Evolutionary conservation across 352 stramenopile species (phyloP).

Genomic region (Phytophthora sojae): DNA sequence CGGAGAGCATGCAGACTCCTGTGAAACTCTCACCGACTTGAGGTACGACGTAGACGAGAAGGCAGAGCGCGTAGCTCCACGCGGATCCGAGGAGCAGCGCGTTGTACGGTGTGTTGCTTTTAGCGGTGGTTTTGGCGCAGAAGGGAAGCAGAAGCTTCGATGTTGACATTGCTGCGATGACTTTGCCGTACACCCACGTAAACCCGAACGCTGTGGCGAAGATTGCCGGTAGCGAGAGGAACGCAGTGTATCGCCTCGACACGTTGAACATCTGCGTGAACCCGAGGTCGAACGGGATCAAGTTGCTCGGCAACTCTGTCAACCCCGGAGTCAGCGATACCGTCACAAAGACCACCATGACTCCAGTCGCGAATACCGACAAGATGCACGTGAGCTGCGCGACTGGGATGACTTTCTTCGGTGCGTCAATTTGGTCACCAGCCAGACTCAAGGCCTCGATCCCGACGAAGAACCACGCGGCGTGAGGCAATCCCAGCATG

Average conservation of each 20-base stretch:
- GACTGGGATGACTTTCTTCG: conserved; percentile 41
- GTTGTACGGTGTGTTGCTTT: conserved; percentile 18
- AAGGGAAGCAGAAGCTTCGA: conserved; percentile 35
- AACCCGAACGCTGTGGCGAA: conserved; percentile 39
- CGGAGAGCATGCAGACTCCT: conserved; percentile 31
- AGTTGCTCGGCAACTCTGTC: no score
- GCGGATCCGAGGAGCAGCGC: conserved; percentile 21
- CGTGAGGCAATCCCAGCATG: conserved; percentile 32
- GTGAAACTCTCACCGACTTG: conserved; percentile 23
- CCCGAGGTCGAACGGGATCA: conserved; percentile 27
- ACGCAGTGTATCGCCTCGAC: conserved; percentile 2
- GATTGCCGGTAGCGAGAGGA: conserved; percentile 42
- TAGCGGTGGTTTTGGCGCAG: conserved; percentile 20
- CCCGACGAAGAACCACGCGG: conserved; percentile 51
- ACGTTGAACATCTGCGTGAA: conserved; percentile 34
- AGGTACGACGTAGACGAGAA: conserved; percentile 34
- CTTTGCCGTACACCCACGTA: conserved; percentile 53
- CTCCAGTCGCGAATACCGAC: conserved; percentile 38
- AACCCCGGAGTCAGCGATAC: conserved; percentile 29
- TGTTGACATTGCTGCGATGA: conserved; percentile 43
- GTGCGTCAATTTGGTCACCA: conserved; percentile 35
- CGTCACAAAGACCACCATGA: conserved; percentile 41
- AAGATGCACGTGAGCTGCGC: conserved; percentile 46
- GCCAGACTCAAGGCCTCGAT: conserved; percentile 41
- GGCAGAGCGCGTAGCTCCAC: conserved; percentile 39